Evolutionary conservation across 78 protist species (phyloP).

Genomic region (Dictyostelium intermedium): DNA sequence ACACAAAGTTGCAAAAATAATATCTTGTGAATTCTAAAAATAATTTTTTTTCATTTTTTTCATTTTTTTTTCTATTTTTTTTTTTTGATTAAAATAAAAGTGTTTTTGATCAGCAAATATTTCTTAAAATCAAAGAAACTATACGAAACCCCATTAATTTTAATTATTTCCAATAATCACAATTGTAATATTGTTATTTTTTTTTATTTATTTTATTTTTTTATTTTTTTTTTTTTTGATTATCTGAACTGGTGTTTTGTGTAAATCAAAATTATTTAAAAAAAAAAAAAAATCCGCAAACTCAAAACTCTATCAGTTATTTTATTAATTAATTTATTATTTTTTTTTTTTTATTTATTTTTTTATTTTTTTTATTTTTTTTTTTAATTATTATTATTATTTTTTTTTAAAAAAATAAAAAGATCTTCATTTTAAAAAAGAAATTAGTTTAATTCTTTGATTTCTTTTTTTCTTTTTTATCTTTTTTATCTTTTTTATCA

Average conservation of each 20-base stretch:
- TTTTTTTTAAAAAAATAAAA: no score
- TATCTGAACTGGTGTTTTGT: no score
- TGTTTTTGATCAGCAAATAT: background rate
- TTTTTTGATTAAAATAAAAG: background rate
- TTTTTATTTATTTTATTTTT: background rate
- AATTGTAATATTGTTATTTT: background rate
- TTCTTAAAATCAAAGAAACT: background rate
- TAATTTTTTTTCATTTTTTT: background rate
- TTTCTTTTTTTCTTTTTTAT: background rate
- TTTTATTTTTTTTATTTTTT: no score
- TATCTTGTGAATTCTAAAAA: background rate
- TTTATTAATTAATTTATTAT: no score
- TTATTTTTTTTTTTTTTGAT: background rate
- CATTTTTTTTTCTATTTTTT: background rate
- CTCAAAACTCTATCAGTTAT: no score
- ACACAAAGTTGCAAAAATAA: no score
- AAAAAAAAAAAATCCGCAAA: no score
- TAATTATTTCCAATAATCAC: background rate
- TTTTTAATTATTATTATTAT: no score
- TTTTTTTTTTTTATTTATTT: no score
- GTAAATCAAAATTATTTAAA: no score
- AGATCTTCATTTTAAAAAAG: background rate
- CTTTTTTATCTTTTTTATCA: slow-evolving; percentile 39
- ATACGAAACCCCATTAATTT: background rate
- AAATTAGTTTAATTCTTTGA: background rate